A percentile compares a stretch with the other conserved stretches of the same genome.
Conservation (phyloP, 1,284 basidiomycete species). For the Mycena citricolor region DNA sequence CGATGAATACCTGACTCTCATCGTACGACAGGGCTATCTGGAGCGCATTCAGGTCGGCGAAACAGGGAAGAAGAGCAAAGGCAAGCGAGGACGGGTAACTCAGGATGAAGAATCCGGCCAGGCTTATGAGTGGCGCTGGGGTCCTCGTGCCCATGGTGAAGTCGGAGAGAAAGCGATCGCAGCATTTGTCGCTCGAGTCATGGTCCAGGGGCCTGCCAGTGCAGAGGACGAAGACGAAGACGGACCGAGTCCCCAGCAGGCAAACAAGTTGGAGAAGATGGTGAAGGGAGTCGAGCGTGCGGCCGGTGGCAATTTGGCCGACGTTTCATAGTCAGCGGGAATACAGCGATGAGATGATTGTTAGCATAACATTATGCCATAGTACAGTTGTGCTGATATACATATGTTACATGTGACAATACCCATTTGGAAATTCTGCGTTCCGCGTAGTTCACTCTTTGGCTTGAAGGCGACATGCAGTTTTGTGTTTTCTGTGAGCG, state of each 20-base stretch:
- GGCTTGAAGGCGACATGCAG: no score
- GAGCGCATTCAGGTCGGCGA: constrained; percentile 57
- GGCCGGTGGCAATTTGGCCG: constrained; percentile 56
- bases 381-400: no score
- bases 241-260: constrained; percentile 25
- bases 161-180: constrained; percentile 68
- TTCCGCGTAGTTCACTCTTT: no score
- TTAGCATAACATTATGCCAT: no score
- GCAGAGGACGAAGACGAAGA: constrained; percentile 47
- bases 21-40: constrained; percentile 67
- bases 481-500: constrained; percentile 13
- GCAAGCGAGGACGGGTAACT: constrained; percentile 48
- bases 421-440: no score
- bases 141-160: constrained; percentile 67
- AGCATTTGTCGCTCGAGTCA: constrained; percentile 71
- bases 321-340: no score
- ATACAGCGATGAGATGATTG: no score
- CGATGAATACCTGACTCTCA: constrained; percentile 55
- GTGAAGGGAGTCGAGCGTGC: constrained; percentile 59
- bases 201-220: constrained; percentile 50
- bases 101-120: constrained; percentile 51
- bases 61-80: constrained; percentile 31
- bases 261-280: constrained; percentile 45
- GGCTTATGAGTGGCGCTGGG: constrained; percentile 78
- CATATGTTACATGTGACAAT: no score